Conservation (phyloP, 371 early-diverging fungal species). For the Rhizopus microsporus region DNA sequence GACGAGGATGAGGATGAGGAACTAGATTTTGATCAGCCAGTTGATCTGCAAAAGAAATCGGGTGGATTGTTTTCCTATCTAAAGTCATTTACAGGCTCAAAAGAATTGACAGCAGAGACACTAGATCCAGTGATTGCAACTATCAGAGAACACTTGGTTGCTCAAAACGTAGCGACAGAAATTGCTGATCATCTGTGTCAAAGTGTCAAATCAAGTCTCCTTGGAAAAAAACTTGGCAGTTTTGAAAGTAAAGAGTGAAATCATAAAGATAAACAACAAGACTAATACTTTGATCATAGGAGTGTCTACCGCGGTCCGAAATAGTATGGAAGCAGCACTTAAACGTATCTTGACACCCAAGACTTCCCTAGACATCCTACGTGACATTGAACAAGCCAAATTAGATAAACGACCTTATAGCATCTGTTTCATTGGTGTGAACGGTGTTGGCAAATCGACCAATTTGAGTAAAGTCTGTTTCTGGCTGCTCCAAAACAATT, state of each 20-base stretch:
- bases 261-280: background rate
- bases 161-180: conserved; percentile 94
- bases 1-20: conserved; percentile 52
- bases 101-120: conserved; percentile 64
- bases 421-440: conserved; percentile 98
- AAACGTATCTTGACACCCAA: conserved; percentile 89
- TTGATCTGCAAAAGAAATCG: conserved; percentile 14
- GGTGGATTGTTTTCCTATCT: conserved; percentile 67
- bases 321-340: conserved; percentile 80
- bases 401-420: conserved; percentile 81
- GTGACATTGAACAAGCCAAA: conserved; percentile 82
- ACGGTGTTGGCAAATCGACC: conserved; percentile 98
- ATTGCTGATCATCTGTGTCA: conserved; percentile 86
- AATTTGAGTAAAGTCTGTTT: conserved; percentile 98
- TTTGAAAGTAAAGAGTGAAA: conserved; percentile 62
- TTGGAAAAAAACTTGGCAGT: conserved; percentile 78
- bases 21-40: conserved; percentile 25
- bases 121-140: conserved; percentile 72
- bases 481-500: conserved; percentile 95
- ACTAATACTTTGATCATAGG: conserved; percentile 29
- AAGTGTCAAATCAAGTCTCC: conserved; percentile 73
- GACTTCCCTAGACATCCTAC: conserved; percentile 94
- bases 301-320: conserved; percentile 69
- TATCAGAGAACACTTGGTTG: conserved; percentile 90
- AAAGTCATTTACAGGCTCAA: conserved; percentile 66